Percentiles rank a stretch among this genome's conserved stretches.
These are phyloP conservation scores for Rhizomucor miehei DNA, from an alignment of 371 early-diverging fungal species.

Conservation along the genomic window DNA sequence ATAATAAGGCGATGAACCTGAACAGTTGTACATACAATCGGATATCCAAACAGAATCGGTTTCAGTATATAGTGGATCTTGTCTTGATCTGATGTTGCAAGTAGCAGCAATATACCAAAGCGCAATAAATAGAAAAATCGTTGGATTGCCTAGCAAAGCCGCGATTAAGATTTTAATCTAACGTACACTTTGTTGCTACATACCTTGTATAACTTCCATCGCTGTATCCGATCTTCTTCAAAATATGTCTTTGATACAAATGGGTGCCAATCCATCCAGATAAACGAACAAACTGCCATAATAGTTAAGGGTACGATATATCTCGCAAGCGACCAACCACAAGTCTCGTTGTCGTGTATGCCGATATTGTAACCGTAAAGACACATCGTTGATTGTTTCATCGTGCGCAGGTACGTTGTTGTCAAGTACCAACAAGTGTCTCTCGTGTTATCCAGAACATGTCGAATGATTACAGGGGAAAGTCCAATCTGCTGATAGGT, in stretches of 20 bases:
- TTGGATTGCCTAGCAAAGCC: constrained; percentile 10
- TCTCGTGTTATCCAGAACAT: neutral
- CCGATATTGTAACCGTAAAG: constrained; percentile 1
- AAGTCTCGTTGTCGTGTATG: neutral
- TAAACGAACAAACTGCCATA: neutral
- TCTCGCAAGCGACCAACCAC: constrained; percentile 3
- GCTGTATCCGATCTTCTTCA: constrained; percentile 5
- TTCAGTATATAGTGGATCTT: too few relatives aligned
- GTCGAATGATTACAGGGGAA: neutral
- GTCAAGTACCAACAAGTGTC: neutral
- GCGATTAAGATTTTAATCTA: too few relatives aligned
- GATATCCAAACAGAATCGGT: too few relatives aligned
- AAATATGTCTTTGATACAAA: constrained; percentile 9
- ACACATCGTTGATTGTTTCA: neutral
- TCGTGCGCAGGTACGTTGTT: too few relatives aligned
- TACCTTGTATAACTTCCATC: constrained; percentile 14
- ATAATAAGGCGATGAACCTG: too few relatives aligned
- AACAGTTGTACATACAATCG: too few relatives aligned
- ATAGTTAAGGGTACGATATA: neutral
- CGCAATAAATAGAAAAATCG: constrained; percentile 8
- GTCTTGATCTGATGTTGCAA: neutral
- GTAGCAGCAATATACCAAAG: neutral
- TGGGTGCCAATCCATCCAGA: constrained; percentile 17
- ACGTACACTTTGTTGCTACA: too few relatives aligned
- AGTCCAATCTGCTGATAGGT: neutral